A percentile compares a stretch with the other conserved stretches of the same genome.
These are phyloP conservation scores for Suillus lakei DNA, from an alignment of 768 basidiomycete genomes.

Conservation along the genomic window DNA sequence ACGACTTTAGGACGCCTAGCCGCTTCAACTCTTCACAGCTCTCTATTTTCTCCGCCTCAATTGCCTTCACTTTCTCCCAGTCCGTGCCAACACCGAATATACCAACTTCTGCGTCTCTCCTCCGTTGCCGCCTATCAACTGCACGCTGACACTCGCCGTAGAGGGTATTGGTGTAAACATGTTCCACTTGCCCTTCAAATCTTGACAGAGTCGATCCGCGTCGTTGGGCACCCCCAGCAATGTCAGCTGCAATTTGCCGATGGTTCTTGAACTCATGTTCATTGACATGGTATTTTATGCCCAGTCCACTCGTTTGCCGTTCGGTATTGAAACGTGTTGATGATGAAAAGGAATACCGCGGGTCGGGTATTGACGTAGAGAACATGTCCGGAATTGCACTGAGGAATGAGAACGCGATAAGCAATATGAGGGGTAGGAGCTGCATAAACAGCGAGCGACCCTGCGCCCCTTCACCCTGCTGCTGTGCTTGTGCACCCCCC, in stretches of 20 bases:
- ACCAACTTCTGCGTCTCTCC: constrained; percentile 79
- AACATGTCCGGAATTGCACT: constrained; percentile 83
- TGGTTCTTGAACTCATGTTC: constrained; percentile 75
- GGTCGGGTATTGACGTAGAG: constrained; percentile 73
- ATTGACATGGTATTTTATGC: constrained; percentile 87
- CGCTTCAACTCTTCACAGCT: constrained; percentile 80
- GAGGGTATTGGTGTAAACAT: constrained; percentile 70
- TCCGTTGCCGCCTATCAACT: constrained; percentile 66
- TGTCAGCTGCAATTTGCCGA: constrained; percentile 72
- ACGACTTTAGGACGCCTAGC: constrained; percentile 57
- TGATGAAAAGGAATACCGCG: constrained; percentile 71
- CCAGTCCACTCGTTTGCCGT: constrained; percentile 70
- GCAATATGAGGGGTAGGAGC: constrained; percentile 81
- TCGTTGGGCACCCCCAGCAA: constrained; percentile 50
- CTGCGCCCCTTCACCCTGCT: constrained; percentile 47
- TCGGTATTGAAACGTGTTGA: constrained; percentile 68
- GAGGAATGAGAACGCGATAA: constrained; percentile 84
- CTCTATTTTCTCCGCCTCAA: constrained; percentile 70
- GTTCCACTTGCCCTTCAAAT: constrained; percentile 83
- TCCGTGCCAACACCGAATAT: constrained; percentile 92
- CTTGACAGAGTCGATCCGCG: constrained; percentile 42
- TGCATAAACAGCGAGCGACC: constrained; percentile 69
- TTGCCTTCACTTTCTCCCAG: constrained; percentile 83
- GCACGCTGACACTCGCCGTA: constrained; percentile 75
- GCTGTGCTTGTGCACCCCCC: constrained; percentile 37